Evolutionary conservation across 2,329 filamentous ascomycete species (phyloP).

Genomic region (Fusarium nematophilum): DNA sequence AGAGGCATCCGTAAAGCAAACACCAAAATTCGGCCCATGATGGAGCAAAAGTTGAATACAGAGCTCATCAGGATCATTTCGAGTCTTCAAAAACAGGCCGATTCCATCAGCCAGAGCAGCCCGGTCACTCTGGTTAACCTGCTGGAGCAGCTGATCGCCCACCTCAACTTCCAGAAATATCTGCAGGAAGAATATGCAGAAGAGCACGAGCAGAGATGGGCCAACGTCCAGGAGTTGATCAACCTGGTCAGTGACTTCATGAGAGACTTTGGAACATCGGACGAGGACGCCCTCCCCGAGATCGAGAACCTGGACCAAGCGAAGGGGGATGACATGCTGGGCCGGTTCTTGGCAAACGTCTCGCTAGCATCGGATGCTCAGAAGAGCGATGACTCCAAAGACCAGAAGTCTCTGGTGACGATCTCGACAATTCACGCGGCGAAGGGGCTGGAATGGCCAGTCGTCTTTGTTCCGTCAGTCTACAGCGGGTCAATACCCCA

Average conservation of each 20-base stretch:
- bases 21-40: constrained; percentile 61
- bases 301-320: constrained; percentile 79
- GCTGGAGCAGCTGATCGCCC: constrained; percentile 67
- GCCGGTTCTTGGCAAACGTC: constrained; percentile 89
- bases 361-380: constrained; percentile 85
- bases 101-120: constrained; percentile 42
- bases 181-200: constrained; percentile 77
- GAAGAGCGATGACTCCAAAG: constrained; percentile 67
- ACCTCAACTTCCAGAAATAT: constrained; percentile 79
- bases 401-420: constrained; percentile 75
- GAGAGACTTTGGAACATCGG: constrained; percentile 54
- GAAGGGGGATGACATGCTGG: constrained; percentile 72
- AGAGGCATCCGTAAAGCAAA: constrained; percentile 60
- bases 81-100: constrained; percentile 46
- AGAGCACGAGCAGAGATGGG: constrained; percentile 83
- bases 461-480: constrained; percentile 91
- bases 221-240: constrained; percentile 90
- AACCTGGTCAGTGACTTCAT: constrained; percentile 80
- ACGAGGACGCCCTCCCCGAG: constrained; percentile 69
- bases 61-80: constrained; percentile 59
- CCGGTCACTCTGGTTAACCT: constrained; percentile 57
- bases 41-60: constrained; percentile 65
- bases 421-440: constrained; percentile 97
- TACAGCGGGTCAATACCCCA: constrained; percentile 94
- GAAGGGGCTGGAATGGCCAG: constrained; percentile 95